Evolutionary conservation across 345 rosid genomes (phyloP).

Genomic region (Populus ilicifolia): DNA sequence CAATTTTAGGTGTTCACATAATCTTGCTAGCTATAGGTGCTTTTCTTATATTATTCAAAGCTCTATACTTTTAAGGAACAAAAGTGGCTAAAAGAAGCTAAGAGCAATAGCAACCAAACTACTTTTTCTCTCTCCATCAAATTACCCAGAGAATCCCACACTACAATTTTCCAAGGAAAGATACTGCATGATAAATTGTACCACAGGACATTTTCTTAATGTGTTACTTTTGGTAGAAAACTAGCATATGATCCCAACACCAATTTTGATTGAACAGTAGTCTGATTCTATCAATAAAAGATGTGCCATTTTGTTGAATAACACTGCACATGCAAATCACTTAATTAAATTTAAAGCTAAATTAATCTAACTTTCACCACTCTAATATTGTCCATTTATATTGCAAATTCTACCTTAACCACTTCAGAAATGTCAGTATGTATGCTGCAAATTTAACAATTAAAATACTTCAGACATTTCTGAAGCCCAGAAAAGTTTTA

Average conservation of each 20-base stretch:
- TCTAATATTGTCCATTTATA: not conserved
- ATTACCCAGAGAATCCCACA: not conserved
- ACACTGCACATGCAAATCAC: not conserved
- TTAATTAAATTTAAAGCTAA: not conserved
- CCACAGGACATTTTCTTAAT: not conserved
- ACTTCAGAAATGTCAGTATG: not conserved
- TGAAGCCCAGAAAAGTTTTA: not conserved
- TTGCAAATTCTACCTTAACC: slow-evolving; percentile 3
- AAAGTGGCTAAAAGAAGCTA: not conserved
- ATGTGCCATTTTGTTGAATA: not conserved
- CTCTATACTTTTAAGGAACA: not conserved
- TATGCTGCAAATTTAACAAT: not conserved
- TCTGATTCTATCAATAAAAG: not conserved
- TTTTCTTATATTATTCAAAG: no score
- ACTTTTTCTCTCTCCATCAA: not conserved
- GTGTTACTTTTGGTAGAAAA: not conserved
- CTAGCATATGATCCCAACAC: not conserved
- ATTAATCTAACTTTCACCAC: not conserved
- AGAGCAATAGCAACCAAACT: not conserved
- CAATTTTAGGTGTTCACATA: no score
- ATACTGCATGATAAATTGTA: not conserved
- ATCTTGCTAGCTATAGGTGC: no score
- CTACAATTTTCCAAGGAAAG: not conserved
- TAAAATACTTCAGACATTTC: not conserved
- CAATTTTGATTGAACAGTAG: not conserved